Evolutionary conservation across 2,329 filamentous ascomycete species (phyloP), one percentile per base, ranked within the genome.

Genomic region (Colletotrichum euphorbiae): DNA sequence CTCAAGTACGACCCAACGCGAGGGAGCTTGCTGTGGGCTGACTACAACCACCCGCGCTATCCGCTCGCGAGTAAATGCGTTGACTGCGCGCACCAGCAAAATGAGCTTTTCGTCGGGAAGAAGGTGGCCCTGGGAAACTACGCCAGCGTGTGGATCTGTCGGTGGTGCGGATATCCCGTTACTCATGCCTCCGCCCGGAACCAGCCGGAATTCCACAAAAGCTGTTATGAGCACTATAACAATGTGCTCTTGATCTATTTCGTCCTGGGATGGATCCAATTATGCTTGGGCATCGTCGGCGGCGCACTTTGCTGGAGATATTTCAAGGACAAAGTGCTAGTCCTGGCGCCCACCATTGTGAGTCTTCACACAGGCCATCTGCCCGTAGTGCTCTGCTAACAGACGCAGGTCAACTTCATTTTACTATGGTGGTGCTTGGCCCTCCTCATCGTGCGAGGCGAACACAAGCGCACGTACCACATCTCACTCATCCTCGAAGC

Each of bases 151-250:
- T 82, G 77, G 75, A 75, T 81, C 11, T 84, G 82, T 50, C 77
- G 82, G 6, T 84, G 81, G 77, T 84, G 82, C 72, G 81, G 82
- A 0, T 77, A 74, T 66, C 82, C 81, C 7, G 74, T 82, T 36
- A 70, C 73, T 5, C 66, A 68, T 4, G 73, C 73, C 28, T 67
- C 73, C 11, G 76, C 76, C 8, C 77, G 73, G 70, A 76, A 77
- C 6, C 75, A 78, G 58, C 74, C 77, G 36, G 78, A 83, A 72
- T 83, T 82, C 65, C 82, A 84, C 69, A 69, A 72, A 11, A 3
- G 3, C 6, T 84, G 82, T 70, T 81, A 80, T 58, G 72, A 74
- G 50, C 70, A 73, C n/a, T 83, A 82, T 62, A 78, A 78, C 58
- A 67, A 73, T 31, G 74, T 77, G 12, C 71, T 82, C 11, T 73